These are phyloP conservation scores for Pseudomassariella vexata DNA, from an alignment of 2,329 filamentous ascomycete genomes.

Conservation along the genomic window DNA sequence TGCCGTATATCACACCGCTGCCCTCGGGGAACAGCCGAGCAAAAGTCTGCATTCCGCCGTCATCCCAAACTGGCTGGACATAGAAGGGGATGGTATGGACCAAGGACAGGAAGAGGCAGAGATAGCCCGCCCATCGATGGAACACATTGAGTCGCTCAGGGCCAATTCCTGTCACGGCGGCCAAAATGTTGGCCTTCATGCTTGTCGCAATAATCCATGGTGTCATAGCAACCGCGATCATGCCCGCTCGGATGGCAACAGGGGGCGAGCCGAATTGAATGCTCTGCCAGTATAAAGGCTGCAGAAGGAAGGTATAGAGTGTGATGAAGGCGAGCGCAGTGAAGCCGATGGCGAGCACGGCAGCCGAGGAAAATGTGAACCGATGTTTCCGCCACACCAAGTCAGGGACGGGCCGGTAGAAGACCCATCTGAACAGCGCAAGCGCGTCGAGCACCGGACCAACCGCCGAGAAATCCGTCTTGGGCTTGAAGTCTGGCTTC, in stretches of 20 bases:
- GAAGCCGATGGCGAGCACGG: conserved; percentile 62
- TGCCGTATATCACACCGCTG: conserved; percentile 73
- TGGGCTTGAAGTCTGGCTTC: conserved; percentile 51
- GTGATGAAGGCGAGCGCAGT: conserved; percentile 66
- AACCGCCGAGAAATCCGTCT: conserved; percentile 72
- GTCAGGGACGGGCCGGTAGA: conserved; percentile 80
- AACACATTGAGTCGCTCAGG: conserved; percentile 90
- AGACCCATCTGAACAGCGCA: conserved; percentile 80
- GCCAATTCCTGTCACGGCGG: conserved; percentile 80
- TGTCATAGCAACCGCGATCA: conserved; percentile 86
- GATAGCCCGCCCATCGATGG: conserved; percentile 85
- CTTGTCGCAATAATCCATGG: conserved; percentile 89
- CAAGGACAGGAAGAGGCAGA: conserved; percentile 76
- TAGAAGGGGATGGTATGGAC: conserved; percentile 89
- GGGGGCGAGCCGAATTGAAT: conserved; percentile 85
- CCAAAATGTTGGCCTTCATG: conserved; percentile 86
- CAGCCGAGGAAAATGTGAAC: conserved; percentile 75
- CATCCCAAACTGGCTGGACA: conserved; percentile 78
- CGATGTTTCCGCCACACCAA: conserved; percentile 61
- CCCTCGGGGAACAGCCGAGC: conserved; percentile 60
- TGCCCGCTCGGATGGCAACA: conserved; percentile 78
- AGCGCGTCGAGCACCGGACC: conserved; percentile 70
- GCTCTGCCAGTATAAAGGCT: conserved; percentile 84
- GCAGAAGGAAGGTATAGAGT: conserved; percentile 79
- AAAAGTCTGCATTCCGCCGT: conserved; percentile 67